Percentiles rank a stretch among this genome's conserved stretches.
Evolutionary conservation across 2,329 filamentous ascomycete genomes (phyloP).

Genomic region (Alternaria consortialis): DNA sequence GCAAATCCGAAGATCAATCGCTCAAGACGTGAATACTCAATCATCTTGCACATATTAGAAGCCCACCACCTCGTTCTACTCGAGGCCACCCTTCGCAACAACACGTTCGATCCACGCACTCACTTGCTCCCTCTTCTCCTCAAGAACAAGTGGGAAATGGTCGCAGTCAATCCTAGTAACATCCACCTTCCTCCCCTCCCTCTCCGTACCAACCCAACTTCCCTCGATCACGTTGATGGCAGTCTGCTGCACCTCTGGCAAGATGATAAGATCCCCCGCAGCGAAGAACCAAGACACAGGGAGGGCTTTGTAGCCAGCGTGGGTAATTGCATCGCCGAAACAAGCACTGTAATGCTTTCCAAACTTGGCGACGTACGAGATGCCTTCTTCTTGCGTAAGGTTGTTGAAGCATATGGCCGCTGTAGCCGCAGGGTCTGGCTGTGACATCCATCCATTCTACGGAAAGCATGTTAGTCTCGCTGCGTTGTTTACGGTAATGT

Average conservation of each 20-base stretch:
- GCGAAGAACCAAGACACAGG: constrained; percentile 54
- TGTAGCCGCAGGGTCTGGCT: constrained; percentile 10
- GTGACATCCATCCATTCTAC: constrained; percentile 28
- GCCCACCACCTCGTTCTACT: not conserved
- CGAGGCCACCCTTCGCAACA: constrained; percentile 16
- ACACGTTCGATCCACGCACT: constrained; percentile 36
- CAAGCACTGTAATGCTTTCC: constrained; percentile 46
- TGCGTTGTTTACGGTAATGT: not conserved
- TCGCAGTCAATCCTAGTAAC: constrained; percentile 49
- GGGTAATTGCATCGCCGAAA: constrained; percentile 49
- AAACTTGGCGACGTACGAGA: constrained; percentile 24
- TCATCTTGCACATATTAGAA: not conserved
- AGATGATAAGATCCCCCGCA: constrained; percentile 49
- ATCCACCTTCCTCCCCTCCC: constrained; percentile 51
- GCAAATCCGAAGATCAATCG: too few relatives aligned
- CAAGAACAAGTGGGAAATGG: constrained; percentile 46
- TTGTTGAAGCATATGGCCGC: constrained; percentile 28
- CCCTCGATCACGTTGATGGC: constrained; percentile 50
- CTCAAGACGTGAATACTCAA: not conserved
- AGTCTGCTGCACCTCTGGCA: constrained; percentile 41
- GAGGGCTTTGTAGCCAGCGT: constrained; percentile 54
- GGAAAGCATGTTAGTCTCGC: not conserved
- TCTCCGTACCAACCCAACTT: constrained; percentile 30
- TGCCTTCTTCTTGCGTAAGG: constrained; percentile 23
- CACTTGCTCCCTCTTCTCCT: constrained; percentile 34